Conservation (phyloP, 371 early-diverging fungal genomes). For the Apophysomyces elegans region DNA sequence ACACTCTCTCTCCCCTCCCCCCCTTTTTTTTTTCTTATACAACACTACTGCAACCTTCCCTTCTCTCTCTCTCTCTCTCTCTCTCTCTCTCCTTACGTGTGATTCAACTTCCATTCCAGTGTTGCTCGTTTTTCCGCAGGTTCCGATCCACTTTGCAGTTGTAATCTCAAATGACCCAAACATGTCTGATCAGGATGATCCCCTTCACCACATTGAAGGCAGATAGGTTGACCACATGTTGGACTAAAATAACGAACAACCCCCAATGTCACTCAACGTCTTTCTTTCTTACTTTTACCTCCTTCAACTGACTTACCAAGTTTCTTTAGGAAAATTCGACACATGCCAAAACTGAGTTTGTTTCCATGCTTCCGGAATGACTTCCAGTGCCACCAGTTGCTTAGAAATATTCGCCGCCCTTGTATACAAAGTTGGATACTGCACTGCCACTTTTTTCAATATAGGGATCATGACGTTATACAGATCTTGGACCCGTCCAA, state of each 20-base stretch:
- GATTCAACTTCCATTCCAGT: slow-evolving; percentile 56
- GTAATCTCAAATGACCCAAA: slow-evolving; percentile 40
- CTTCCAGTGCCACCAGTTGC: slow-evolving; percentile 57
- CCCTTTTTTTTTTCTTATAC: too few species aligned
- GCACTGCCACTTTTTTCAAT: slow-evolving; percentile 21
- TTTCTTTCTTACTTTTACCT: neutral
- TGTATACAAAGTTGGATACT: slow-evolving; percentile 19
- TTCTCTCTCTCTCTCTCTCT: too few species aligned
- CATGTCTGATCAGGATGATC: slow-evolving; percentile 47
- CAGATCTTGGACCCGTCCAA: slow-evolving; percentile 41
- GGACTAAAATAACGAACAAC: slow-evolving; percentile 5
- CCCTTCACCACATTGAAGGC: slow-evolving; percentile 60
- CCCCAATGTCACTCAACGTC: neutral
- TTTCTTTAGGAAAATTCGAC: slow-evolving; percentile 56
- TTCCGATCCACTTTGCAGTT: slow-evolving; percentile 18
- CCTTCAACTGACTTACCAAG: slow-evolving; percentile 49
- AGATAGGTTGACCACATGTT: slow-evolving; percentile 45
- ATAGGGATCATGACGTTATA: slow-evolving; percentile 40
- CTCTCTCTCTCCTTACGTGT: slow-evolving; percentile 33
- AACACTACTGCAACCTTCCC: too few species aligned
- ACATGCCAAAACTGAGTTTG: slow-evolving; percentile 74
- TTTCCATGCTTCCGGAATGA: slow-evolving; percentile 69
- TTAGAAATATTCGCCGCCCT: slow-evolving; percentile 39
- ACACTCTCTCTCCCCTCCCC: too few species aligned
- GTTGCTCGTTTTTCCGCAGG: slow-evolving; percentile 36